Percentiles rank a stretch among this genome's conserved stretches.
phyloP scores from a whole-genome alignment of 148 eudicot species.

The Nyssa sinensis region DNA sequence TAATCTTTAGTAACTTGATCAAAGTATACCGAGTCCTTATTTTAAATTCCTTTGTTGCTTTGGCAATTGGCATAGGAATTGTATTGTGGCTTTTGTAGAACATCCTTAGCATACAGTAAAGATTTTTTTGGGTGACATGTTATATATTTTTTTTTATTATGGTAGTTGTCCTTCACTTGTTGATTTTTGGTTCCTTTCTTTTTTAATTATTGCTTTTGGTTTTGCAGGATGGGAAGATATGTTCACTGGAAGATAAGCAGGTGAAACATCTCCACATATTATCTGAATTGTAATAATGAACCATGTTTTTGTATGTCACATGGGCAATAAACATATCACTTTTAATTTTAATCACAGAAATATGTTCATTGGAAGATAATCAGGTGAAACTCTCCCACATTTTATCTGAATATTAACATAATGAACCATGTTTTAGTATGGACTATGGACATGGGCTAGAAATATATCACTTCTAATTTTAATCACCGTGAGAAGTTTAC shows the following conservation, averaged over 20 bases:
- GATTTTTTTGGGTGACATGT: background rate
- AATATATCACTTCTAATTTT: too few species aligned
- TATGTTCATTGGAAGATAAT: conserved; percentile 54
- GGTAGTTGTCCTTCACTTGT: background rate
- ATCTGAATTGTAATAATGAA: background rate
- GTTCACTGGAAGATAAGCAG: conserved; percentile 67
- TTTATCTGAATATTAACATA: background rate
- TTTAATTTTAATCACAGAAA: conserved; percentile 12
- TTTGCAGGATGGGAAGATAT: conserved; percentile 65
- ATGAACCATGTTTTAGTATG: background rate
- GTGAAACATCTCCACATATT: conserved; percentile 29
- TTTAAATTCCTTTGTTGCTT: conserved; percentile 9
- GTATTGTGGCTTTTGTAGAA: background rate
- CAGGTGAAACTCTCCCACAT: conserved; percentile 49
- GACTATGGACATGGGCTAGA: background rate
- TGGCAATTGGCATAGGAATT: background rate
- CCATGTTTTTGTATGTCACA: background rate
- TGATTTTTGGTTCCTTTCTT: background rate
- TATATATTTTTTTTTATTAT: too few species aligned
- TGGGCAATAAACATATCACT: background rate
- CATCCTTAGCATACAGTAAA: background rate
- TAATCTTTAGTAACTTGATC: background rate
- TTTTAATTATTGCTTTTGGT: background rate
- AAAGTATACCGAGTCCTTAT: background rate
- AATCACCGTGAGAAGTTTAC: background rate